phyloP scores from a whole-genome alignment of 2,329 filamentous ascomycete genomes.

The Lasiodiplodia sp. region DNA sequence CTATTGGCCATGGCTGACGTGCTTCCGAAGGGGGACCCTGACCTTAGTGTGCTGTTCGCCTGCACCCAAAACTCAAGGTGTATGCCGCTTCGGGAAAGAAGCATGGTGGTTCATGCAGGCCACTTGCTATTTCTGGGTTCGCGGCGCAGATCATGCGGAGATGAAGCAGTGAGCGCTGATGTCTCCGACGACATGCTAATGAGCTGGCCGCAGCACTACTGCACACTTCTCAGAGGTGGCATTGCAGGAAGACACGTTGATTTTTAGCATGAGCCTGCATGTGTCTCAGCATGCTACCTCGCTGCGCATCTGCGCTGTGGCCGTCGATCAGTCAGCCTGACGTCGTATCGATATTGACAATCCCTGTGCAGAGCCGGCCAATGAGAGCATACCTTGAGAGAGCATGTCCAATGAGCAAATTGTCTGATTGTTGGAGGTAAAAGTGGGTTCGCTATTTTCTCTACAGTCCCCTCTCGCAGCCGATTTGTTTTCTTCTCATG shows the following conservation, averaged over 20 bases:
- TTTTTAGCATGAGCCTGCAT: background rate
- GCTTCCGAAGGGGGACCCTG: background rate
- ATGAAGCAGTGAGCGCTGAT: background rate
- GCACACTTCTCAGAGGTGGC: background rate
- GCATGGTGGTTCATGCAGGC: background rate
- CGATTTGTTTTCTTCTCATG: too few species aligned
- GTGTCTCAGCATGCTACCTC: background rate
- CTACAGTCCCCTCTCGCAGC: too few species aligned
- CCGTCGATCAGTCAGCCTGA: background rate
- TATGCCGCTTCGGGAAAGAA: conserved; percentile 4
- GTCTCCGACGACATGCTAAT: background rate
- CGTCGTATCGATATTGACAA: background rate
- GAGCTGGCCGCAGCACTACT: background rate
- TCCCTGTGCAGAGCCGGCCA: background rate
- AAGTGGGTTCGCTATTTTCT: too few species aligned
- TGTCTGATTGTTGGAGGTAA: background rate
- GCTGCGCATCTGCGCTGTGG: background rate
- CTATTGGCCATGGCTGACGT: background rate
- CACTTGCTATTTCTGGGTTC: background rate
- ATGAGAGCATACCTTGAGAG: background rate
- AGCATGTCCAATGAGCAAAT: background rate
- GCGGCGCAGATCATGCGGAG: conserved; percentile 8
- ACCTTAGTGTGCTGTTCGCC: background rate
- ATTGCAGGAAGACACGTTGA: background rate
- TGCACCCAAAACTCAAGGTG: background rate